These are phyloP conservation scores for Candida qinlingensis DNA, from an alignment of 805 yeast genomes.

Conservation along the genomic window DNA sequence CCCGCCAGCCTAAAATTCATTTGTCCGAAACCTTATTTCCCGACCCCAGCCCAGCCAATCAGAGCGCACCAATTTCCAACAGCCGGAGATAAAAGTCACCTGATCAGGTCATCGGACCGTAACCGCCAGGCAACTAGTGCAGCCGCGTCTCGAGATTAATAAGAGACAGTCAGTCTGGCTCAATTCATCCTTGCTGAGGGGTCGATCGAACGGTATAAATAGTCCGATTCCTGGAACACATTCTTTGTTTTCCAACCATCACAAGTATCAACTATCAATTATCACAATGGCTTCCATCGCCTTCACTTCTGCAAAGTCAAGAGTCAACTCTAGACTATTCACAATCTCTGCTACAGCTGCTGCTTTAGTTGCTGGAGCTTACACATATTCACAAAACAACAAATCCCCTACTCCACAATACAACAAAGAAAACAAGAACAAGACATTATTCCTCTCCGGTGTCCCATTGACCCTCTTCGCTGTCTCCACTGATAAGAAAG, in stretches of 20 bases:
- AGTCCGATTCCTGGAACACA: too few species aligned
- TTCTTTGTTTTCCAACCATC: background rate
- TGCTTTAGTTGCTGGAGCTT: conserved; percentile 2
- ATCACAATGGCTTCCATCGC: conserved; percentile 7
- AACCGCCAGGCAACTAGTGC: too few species aligned
- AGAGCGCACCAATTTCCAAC: conserved; percentile 1
- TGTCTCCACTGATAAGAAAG: background rate
- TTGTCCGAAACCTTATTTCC: too few species aligned
- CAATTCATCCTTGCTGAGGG: too few species aligned
- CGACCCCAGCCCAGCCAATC: conserved; percentile 1
- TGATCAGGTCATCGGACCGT: too few species aligned
- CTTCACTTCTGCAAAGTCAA: background rate
- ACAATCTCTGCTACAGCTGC: conserved; percentile 3
- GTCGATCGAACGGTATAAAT: too few species aligned
- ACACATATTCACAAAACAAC: conserved; percentile 2
- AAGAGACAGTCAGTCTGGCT: background rate
- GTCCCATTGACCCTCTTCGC: conserved; percentile 4
- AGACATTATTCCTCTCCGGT: conserved; percentile 1
- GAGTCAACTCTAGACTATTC: background rate
- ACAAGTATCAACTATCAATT: background rate
- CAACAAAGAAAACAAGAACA: background rate
- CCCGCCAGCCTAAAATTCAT: too few species aligned
- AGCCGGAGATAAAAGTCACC: too few species aligned
- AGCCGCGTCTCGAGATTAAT: background rate
- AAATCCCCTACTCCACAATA: background rate